Base-by-base conservation (phyloP, 176 grass and related monocot species). In the Chloris gayana region DNA sequence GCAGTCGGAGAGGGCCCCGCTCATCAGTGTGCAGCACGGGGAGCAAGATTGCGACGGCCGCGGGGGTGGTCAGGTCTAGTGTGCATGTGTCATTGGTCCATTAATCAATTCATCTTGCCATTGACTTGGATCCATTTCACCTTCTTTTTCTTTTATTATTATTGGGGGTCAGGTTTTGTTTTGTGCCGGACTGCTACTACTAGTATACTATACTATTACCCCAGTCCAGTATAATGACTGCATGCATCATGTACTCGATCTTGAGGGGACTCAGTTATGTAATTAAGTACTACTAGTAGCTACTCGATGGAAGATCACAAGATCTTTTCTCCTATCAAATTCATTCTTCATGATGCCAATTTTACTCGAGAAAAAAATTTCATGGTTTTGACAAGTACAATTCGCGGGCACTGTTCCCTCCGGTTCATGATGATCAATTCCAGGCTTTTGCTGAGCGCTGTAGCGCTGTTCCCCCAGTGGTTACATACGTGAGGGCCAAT, bases 391-490 rank as follows among this genome's bases (percentile, higher is more conserved):
- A 10, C 47, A 39, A 7, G 31, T 41, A 53, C 72, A 26, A 14
- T 61, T 54, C 41, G 24, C 17, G 51, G 58, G 54, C 45, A 64
- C 77, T 85, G 72, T 72, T 59, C 17, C 35, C 77, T 47, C 22
- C 74, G 27, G 56, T 77, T 31, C 25, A 76, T 41, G 74, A 72
- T 83, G 65, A 58, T 37, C 7, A 37, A 37, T 77, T 57, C 3
- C 26, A 58, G 74, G 29, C 29, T 38, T 58, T 58, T 41, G 73
- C 85, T 26, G 31, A 45, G 80, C 35, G 22, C 49, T 85, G 58
- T 85, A 64, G 66, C 46, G 71, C 65, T 89, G 87, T 82, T 82
- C 87, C 87, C 87, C 67, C 15, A 68, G 83, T 85, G 83, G 87
- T 78, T 89, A 70, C 66, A 85, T 41, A 13, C 72, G 65, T 71